Evolutionary conservation across 2,329 filamentous ascomycete genomes (phyloP).

Genomic region (Anisogramma anomala): DNA sequence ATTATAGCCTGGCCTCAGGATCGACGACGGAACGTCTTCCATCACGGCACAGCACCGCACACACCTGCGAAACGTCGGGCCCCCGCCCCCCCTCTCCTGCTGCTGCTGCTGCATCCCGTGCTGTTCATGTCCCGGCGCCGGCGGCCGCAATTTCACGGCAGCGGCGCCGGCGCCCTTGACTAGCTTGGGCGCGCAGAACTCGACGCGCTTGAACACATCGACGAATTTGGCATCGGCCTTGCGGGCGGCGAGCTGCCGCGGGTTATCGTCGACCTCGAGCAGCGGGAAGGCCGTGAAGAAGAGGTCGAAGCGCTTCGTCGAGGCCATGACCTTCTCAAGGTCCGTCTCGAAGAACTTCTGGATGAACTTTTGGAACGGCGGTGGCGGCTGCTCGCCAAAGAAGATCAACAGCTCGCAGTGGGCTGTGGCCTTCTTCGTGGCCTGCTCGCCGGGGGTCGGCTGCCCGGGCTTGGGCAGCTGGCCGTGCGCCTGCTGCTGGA

Average conservation of each 20-base stretch:
- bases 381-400: conserved; percentile 34
- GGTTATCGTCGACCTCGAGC: conserved; percentile 53
- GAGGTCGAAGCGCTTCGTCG: conserved; percentile 54
- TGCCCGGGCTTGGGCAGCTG: conserved; percentile 26
- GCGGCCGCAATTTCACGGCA: too few species aligned
- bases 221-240: conserved; percentile 30
- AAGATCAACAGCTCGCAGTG: conserved; percentile 43
- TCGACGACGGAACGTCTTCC: conserved; percentile 41
- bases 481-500: conserved; percentile 30
- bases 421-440: conserved; percentile 34
- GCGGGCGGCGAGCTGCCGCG: conserved; percentile 31
- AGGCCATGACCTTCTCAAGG: conserved; percentile 44
- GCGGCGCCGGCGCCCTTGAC: not conserved
- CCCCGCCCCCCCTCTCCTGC: conserved; percentile 4
- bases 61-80: conserved; percentile 33
- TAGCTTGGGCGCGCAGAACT: conserved; percentile 43
- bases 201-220: conserved; percentile 47
- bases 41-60: conserved; percentile 54
- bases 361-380: conserved; percentile 44
- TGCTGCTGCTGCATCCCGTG: not conserved
- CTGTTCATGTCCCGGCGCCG: too few species aligned
- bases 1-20: conserved; percentile 32
- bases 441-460: conserved; percentile 27
- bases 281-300: conserved; percentile 63
- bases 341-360: conserved; percentile 52